Conservation (phyloP, 805 yeast genomes). For the Phaffomyces opuntiae region DNA sequence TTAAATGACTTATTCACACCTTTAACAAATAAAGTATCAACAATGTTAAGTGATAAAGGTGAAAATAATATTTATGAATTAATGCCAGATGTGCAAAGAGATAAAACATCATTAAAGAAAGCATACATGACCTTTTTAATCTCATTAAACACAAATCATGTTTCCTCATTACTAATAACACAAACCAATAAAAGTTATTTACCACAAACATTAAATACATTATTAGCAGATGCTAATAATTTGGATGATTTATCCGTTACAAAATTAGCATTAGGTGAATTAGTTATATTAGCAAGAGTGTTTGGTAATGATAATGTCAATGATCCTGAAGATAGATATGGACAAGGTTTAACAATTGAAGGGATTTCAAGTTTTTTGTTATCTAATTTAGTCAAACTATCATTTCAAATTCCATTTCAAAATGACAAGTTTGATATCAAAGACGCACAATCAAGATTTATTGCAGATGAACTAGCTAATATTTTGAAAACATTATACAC, state of each 20-base stretch:
- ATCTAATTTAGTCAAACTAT: conserved; percentile 56
- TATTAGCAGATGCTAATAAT: conserved; percentile 60
- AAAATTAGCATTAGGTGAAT: conserved; percentile 61
- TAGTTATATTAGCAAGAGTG: conserved; percentile 53
- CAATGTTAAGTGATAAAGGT: conserved; percentile 37
- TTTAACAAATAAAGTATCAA: conserved; percentile 57
- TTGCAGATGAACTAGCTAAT: conserved; percentile 68
- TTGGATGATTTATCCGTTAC: conserved; percentile 56
- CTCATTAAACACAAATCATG: conserved; percentile 67
- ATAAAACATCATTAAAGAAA: conserved; percentile 58
- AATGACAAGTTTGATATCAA: conserved; percentile 55
- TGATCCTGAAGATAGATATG: conserved; percentile 51
- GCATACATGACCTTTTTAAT: conserved; percentile 64
- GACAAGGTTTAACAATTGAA: conserved; percentile 44
- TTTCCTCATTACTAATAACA: conserved; percentile 69
- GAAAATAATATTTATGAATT: conserved; percentile 30
- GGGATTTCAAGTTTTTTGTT: conserved; percentile 68
- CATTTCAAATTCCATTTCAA: conserved; percentile 77
- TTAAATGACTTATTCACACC: conserved; percentile 71
- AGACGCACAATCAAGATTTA: conserved; percentile 73
- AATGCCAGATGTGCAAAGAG: conserved; percentile 58
- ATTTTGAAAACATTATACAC: conserved; percentile 58
- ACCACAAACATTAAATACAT: conserved; percentile 52
- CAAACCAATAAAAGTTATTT: conserved; percentile 56
- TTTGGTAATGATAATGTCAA: conserved; percentile 65